Evolutionary conservation across 768 basidiomycete species (phyloP), one percentile per base, ranked within the genome.

Genomic region (Phaffia tasmanica): DNA sequence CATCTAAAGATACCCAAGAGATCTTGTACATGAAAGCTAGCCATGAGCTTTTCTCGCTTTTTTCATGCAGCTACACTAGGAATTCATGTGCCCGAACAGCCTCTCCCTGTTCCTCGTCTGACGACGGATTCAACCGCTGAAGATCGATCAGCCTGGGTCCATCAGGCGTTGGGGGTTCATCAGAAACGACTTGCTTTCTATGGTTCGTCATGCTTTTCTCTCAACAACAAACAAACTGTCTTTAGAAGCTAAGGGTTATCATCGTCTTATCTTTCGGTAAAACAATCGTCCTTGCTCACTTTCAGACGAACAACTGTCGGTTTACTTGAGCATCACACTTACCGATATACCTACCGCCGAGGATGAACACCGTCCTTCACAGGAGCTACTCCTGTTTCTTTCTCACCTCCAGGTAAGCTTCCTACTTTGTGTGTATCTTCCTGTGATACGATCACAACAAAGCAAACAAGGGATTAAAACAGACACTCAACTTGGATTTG

Each of bases 331-430:
- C 42, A 47, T 64, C 42, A 42, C 30, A 47, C 63, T 64, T 3
- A 21, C 53, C 1, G 63, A 51, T 4, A 21, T 35, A 6, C 29
- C 55, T 15, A n/a, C 46, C 3, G 54, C 55, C 23, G 53, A 56
- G 23, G 63, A 56, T 25, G 23, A 57, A 30, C 63, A 42, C 11
- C 6, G 35, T 42, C 35, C 63, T 3, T 64, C 63, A 25, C 27
- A 51, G 9, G 54, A 64, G 54, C 9, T 64, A 11, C 7, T 64
- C 1, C 49, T 56, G 3, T 64, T 64, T 48, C 29, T 64, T 15
- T 64, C 63, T 15, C 63, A 64, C 25, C 63, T 64, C 16, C 63
- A 64, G 23, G 63, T 64, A 16, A 30, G 63, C n/a, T 6, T 1
- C 2, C 25, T 32, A n/a, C 27, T 32, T 50, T 30, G n/a, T 15